phyloP scores from a whole-genome alignment of 2,329 filamentous ascomycete species.

The Drechslera avenae region DNA sequence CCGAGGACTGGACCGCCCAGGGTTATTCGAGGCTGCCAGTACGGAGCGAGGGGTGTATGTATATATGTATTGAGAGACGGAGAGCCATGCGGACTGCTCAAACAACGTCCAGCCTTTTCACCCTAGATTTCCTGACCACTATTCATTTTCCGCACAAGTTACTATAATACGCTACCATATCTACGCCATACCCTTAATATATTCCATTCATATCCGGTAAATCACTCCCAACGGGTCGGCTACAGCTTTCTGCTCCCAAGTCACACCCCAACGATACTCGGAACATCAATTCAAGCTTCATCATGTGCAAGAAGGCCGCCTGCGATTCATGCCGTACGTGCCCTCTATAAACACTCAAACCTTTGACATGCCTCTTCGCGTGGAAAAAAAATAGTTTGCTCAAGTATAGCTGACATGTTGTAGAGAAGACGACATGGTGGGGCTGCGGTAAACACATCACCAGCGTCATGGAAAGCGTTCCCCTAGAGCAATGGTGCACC shows the following conservation, averaged over 20 bases:
- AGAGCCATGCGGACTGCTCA: neutral
- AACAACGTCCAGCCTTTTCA: neutral
- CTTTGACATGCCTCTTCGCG: neutral
- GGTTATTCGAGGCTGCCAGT: too few relatives aligned
- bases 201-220: neutral
- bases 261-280: neutral
- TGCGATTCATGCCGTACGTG: conserved; percentile 68
- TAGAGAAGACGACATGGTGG: conserved; percentile 66
- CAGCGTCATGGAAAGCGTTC: conserved; percentile 65
- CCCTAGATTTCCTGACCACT: neutral
- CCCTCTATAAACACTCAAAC: neutral
- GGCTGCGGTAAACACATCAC: conserved; percentile 68
- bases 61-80: neutral
- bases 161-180: neutral
- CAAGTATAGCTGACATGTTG: conserved; percentile 15
- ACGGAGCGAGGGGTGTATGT: neutral
- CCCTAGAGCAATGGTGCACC: conserved; percentile 65
- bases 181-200: neutral
- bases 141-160: neutral
- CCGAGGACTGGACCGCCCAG: neutral
- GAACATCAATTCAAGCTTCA: conserved; percentile 10
- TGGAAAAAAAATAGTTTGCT: too few relatives aligned
- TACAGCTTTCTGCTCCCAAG: neutral
- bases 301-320: conserved; percentile 69
- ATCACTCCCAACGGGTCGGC: neutral